Evolutionary conservation across 2,329 filamentous ascomycete species (phyloP).

Genomic region (Sporothrix globosa): DNA sequence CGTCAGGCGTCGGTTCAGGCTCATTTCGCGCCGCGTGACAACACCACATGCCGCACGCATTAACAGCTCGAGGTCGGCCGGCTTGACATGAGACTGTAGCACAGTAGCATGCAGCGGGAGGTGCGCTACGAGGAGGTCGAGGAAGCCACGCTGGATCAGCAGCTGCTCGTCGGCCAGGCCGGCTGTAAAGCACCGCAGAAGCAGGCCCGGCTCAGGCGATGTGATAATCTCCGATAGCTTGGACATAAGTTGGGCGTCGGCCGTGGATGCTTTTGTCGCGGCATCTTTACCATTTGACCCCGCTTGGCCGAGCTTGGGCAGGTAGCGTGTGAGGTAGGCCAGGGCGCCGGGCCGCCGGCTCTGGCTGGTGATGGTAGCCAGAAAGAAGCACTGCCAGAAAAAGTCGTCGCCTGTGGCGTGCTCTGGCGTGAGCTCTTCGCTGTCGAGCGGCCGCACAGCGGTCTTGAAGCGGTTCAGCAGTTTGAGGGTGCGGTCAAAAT

Average conservation of each 20-base stretch:
- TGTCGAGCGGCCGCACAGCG: conserved; percentile 60
- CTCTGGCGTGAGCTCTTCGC: conserved; percentile 54
- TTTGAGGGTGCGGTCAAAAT: conserved; percentile 85
- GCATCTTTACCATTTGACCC: conserved; percentile 39
- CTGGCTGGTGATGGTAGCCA: conserved; percentile 87
- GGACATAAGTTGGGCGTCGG: conserved; percentile 53
- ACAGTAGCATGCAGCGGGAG: conserved; percentile 82
- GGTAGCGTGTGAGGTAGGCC: conserved; percentile 77
- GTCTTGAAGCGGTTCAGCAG: conserved; percentile 78
- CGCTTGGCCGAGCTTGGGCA: conserved; percentile 69
- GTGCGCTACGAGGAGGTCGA: conserved; percentile 89
- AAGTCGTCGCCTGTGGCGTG: conserved; percentile 74
- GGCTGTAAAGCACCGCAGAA: conserved; percentile 89
- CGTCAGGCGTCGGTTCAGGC: conserved; percentile 92
- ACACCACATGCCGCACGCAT: conserved; percentile 84
- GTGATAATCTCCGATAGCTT: conserved; percentile 70
- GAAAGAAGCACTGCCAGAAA: conserved; percentile 98
- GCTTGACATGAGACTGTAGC: conserved; percentile 72
- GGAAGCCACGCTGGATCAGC: conserved; percentile 88
- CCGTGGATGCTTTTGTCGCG: conserved; percentile 37
- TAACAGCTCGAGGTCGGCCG: conserved; percentile 77
- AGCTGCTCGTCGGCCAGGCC: conserved; percentile 86
- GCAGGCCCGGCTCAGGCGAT: conserved; percentile 85
- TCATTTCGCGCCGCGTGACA: conserved; percentile 91
- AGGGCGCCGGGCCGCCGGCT: conserved; percentile 83